A percentile compares a stretch with the other conserved stretches of the same genome.
Evolutionary conservation across 495 filamentous ascomycete species (phyloP).

Genomic region (Pseudomonodictys pantanalensis): DNA sequence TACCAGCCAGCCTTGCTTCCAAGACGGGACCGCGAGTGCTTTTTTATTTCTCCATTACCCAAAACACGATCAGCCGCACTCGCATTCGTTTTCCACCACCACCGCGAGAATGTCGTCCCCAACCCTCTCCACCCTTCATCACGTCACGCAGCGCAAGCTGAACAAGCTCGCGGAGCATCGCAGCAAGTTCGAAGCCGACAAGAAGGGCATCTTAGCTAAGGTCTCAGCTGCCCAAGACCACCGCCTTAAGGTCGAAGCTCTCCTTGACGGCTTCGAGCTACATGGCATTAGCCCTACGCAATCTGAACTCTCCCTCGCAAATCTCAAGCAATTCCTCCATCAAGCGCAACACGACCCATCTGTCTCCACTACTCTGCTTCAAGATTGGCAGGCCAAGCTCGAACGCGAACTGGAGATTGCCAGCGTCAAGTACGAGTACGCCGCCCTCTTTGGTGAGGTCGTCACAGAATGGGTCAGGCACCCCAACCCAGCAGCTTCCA

Average conservation of each 20-base stretch:
- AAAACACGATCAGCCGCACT: too few relatives aligned
- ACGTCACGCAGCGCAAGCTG: conserved; percentile 35
- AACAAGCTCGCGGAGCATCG: conserved; percentile 29
- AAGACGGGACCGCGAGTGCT: too few relatives aligned
- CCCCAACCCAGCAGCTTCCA: conserved; percentile 4
- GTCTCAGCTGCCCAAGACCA: conserved; percentile 4
- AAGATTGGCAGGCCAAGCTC: conserved; percentile 28
- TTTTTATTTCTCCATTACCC: too few relatives aligned
- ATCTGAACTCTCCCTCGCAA: conserved; percentile 16
- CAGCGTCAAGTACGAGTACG: conserved; percentile 34
- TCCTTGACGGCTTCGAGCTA: conserved; percentile 14
- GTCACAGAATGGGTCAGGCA: conserved; percentile 35
- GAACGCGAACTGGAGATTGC: conserved; percentile 35
- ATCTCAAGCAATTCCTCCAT: conserved; percentile 44
- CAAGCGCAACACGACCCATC: conserved; percentile 47
- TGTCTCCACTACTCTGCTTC: conserved; percentile 39
- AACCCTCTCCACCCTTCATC: conserved; percentile 29
- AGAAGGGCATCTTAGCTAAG: conserved; percentile 12
- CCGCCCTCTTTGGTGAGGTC: conserved; percentile 33
- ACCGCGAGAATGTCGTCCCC: conserved; percentile 16
- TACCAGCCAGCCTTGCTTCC: too few relatives aligned
- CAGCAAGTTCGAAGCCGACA: conserved; percentile 23
- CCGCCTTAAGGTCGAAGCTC: conserved; percentile 5
- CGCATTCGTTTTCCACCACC: too few relatives aligned
- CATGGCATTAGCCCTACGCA: conserved; percentile 6